Percentiles rank a stretch among this genome's conserved stretches.
phyloP scores from a whole-genome alignment of 352 stramenopile genomes.

The Peronospora farinosa region DNA sequence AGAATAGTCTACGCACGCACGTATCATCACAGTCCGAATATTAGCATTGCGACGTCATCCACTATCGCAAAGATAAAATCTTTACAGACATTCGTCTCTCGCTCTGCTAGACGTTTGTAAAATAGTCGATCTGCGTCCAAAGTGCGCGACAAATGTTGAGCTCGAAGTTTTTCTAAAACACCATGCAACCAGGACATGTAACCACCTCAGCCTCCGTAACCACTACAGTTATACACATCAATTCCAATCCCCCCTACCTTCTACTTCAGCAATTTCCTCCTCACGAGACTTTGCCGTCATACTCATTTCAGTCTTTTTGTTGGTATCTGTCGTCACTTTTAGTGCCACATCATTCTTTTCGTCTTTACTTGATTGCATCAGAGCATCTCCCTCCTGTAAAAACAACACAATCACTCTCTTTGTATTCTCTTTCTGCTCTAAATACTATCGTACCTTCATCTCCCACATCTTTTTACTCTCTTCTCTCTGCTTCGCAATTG shows the following conservation, averaged over 20 bases:
- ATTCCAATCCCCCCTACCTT: slow-evolving; percentile 22
- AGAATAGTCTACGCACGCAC: slow-evolving; percentile 38
- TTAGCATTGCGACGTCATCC: background rate
- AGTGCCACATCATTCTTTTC: slow-evolving; percentile 1
- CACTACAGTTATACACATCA: background rate
- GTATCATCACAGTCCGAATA: background rate
- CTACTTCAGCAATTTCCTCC: slow-evolving; percentile 45
- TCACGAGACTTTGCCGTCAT: slow-evolving; percentile 17
- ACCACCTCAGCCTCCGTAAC: background rate
- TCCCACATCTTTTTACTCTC: background rate
- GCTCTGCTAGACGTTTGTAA: slow-evolving; percentile 36
- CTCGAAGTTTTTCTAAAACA: slow-evolving; percentile 35
- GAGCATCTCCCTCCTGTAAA: slow-evolving; percentile 7
- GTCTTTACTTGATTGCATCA: background rate
- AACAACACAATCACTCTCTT: background rate
- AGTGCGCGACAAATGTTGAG: slow-evolving; percentile 35
- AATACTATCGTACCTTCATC: slow-evolving; percentile 9
- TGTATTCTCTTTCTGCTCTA: background rate
- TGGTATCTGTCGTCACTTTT: background rate
- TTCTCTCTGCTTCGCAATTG: slow-evolving; percentile 1
- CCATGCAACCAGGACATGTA: background rate
- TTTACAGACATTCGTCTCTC: slow-evolving; percentile 37
- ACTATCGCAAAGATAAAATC: background rate
- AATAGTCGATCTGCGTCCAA: slow-evolving; percentile 35
- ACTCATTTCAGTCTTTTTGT: slow-evolving; percentile 4